Evolutionary conservation across 1,139 yeast species (phyloP), one percentile per base, ranked within the genome.

Genomic region (Kodamaea anthophila): DNA sequence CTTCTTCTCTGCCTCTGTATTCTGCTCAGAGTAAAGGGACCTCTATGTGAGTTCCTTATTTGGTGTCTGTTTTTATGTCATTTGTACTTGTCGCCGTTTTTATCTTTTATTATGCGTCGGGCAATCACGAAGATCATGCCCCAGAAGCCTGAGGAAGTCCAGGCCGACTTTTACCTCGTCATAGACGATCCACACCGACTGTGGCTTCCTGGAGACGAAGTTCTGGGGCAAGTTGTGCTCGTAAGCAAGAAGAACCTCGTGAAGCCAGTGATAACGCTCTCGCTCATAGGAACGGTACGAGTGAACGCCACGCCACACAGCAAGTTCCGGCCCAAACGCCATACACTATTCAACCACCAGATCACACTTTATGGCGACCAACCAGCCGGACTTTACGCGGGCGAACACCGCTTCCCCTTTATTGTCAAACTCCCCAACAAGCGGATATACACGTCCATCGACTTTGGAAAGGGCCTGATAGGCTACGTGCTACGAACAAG

Each of bases 401-500:
- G 96, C 16, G 91, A 84, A 46, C 96, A 87, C 53, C 61, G 85
- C 22, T 87, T 87, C 50, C 94, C 94, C 9, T 87, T 87, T 47
- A 75, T 81, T 30, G 84, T 86, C 26, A 78, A 74, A 40, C 63
- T 87, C 16, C 95, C 96, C 2, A 69, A 68, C 41, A 76, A 73
- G 42, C 70, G 83, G 38, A 66, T 85, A 4, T 79, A 69, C 50
- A 81, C 91, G 15, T 77, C 88, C 34, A 71, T 87, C 15, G 83
- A 79, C 41, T 87, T 87, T 47, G 96, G 88, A 41, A 77, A 80
- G 43, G 96, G 96, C 7, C 71, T 85, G 12, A 83, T 87, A n/a
- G 55, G 72, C 7, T 86, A 87, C 51, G 54, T 61, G 19, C 56
- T 87, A 26, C 68, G 74, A 32, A 81, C 85, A 2, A 61, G 74